These are phyloP conservation scores for Pestalotiopsis sp. DNA, from an alignment of 2,329 filamentous ascomycete genomes.

Conservation along the genomic window DNA sequence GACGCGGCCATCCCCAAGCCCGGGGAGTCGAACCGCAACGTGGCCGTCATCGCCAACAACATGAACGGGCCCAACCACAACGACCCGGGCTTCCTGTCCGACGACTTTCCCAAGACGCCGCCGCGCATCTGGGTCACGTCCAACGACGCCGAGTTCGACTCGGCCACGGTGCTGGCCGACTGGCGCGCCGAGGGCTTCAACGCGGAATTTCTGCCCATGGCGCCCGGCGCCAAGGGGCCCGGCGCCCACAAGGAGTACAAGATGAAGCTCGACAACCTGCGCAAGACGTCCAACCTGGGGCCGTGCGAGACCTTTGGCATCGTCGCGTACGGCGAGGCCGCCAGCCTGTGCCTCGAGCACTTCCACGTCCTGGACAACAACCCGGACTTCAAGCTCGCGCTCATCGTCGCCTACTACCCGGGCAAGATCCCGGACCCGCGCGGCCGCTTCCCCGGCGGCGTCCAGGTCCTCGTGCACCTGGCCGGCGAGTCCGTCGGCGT, in stretches of 20 bases:
- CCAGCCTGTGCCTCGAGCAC: conserved; percentile 44
- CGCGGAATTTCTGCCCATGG: conserved; percentile 45
- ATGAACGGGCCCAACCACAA: conserved; percentile 36
- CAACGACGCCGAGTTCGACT: conserved; percentile 45
- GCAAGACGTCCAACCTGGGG: conserved; percentile 31
- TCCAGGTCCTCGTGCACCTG: conserved; percentile 43
- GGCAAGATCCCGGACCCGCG: conserved; percentile 44
- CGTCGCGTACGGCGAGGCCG: conserved; percentile 46
- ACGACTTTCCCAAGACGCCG: conserved; percentile 37
- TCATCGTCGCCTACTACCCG: conserved; percentile 49
- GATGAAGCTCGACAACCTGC: conserved; percentile 35
- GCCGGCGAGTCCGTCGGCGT: conserved; percentile 42
- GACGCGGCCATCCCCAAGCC: conserved; percentile 27
- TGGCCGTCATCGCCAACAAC: conserved; percentile 26
- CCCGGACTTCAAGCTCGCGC: conserved; percentile 42
- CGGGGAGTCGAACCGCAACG: conserved; percentile 20
- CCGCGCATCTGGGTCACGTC: conserved; percentile 46
- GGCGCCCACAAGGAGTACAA: conserved; percentile 31
- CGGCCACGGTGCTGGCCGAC: conserved; percentile 32
- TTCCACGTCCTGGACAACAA: conserved; percentile 49
- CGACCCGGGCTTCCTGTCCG: conserved; percentile 44
- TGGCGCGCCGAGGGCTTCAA: conserved; percentile 47
- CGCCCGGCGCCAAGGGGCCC: conserved; percentile 23
- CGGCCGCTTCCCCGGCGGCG: conserved; percentile 40
- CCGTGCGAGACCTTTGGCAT: conserved; percentile 48